These are phyloP conservation scores for Artemisia tridentata DNA, from an alignment of 129 eudicot species.

Conservation along the genomic window DNA sequence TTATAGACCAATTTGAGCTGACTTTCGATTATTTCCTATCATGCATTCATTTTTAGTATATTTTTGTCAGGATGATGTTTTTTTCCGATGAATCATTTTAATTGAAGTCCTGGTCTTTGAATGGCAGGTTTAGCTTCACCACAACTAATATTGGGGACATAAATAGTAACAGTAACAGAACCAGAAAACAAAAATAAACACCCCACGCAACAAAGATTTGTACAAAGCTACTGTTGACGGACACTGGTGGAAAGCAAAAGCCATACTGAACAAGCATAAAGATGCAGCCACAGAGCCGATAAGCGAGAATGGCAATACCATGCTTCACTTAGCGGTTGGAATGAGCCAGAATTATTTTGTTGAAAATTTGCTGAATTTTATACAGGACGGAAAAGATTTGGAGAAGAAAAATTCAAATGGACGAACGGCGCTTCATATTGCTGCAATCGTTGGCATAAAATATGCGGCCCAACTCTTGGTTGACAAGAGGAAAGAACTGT, in stretches of 20 bases:
- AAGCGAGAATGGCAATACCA: neutral
- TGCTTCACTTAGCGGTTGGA: slow-evolving; percentile 24
- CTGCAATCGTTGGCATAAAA: neutral
- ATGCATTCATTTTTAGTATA: too few species aligned
- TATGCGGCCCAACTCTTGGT: slow-evolving; percentile 16
- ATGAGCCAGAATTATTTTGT: slow-evolving; percentile 8
- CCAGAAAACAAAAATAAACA: neutral
- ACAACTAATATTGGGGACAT: too few species aligned
- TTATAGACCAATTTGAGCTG: too few species aligned
- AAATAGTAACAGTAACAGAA: neutral
- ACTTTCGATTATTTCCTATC: too few species aligned
- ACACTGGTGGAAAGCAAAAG: slow-evolving; percentile 13
- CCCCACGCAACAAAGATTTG: neutral
- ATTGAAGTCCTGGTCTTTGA: neutral
- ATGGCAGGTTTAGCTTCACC: neutral
- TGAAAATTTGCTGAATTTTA: neutral
- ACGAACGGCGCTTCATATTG: slow-evolving; percentile 17
- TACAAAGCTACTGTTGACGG: slow-evolving; percentile 7
- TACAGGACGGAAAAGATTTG: neutral
- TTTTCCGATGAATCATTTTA: rapidly evolving
- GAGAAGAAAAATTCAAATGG: neutral
- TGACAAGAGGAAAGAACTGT: neutral
- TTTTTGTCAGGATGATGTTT: rapidly evolving
- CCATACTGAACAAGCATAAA: neutral
- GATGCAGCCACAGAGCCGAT: neutral